These are phyloP conservation scores for Debaryomyces tyrocola DNA, from an alignment of 805 yeast species.

Conservation along the genomic window DNA sequence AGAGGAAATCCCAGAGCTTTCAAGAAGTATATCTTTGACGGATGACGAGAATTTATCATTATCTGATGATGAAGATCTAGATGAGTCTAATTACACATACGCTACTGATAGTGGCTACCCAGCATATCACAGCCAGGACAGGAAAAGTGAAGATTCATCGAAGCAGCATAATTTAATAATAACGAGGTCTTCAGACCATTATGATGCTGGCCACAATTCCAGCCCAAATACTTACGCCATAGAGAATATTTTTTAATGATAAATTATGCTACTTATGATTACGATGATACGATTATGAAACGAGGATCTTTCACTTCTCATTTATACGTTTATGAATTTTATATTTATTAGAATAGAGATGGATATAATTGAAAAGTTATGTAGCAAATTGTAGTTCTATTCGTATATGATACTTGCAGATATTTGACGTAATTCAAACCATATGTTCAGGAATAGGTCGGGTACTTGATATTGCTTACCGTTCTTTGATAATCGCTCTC, in stretches of 20 bases:
- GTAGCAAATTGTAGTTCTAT: no score
- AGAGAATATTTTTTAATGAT: slow-evolving; percentile 35
- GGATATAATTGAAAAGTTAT: no score
- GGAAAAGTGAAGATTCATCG: neutral
- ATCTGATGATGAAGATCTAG: slow-evolving; percentile 19
- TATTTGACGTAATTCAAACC: no score
- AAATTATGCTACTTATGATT: neutral
- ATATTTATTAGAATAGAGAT: neutral
- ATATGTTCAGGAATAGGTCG: no score
- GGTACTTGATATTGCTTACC: no score
- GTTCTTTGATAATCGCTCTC: no score
- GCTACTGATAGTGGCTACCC: neutral
- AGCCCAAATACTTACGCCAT: slow-evolving; percentile 16
- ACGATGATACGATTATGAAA: neutral
- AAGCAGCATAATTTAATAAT: neutral
- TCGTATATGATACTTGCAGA: no score
- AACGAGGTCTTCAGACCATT: no score
- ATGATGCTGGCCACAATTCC: no score
- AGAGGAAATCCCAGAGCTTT: slow-evolving; percentile 16
- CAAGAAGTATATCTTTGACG: slow-evolving; percentile 14
- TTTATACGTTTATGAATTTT: neutral
- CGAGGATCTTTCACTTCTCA: neutral
- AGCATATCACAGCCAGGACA: slow-evolving; percentile 1
- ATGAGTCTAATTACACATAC: slow-evolving; percentile 5
- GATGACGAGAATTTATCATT: slow-evolving; percentile 16